These are phyloP conservation scores for Xylogone sp. DNA, from an alignment of 2,329 filamentous ascomycete genomes.

Conservation along the genomic window DNA sequence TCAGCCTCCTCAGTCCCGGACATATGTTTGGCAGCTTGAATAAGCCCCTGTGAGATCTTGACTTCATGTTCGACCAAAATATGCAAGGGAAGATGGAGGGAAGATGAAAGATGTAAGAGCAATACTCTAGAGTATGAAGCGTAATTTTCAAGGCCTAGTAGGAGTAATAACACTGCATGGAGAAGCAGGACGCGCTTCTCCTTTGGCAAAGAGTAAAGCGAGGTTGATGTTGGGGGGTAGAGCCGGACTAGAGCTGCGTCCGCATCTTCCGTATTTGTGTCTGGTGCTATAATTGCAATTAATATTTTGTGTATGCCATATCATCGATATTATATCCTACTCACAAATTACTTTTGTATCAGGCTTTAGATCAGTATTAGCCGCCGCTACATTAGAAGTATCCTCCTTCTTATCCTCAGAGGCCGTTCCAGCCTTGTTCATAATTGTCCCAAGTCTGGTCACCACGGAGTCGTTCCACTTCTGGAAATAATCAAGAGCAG, in stretches of 20 bases:
- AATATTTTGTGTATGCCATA: neutral
- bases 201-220: constrained; percentile 54
- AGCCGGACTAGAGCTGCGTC: constrained; percentile 45
- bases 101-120: constrained; percentile 66
- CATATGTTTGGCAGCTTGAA: constrained; percentile 70
- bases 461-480: constrained; percentile 75
- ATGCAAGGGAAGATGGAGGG: constrained; percentile 62
- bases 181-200: constrained; percentile 65
- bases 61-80: constrained; percentile 68
- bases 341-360: constrained; percentile 25
- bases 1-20: constrained; percentile 67
- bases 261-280: constrained; percentile 40
- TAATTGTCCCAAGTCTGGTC: constrained; percentile 65
- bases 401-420: constrained; percentile 24
- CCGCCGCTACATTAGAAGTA: constrained; percentile 24
- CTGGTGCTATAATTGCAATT: constrained; percentile 23
- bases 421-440: constrained; percentile 49
- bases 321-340: constrained; percentile 7
- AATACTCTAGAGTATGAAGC: constrained; percentile 69
- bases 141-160: constrained; percentile 77
- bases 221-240: constrained; percentile 57
- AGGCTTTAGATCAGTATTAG: constrained; percentile 8
- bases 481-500: constrained; percentile 67
- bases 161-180: constrained; percentile 66
- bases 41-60: constrained; percentile 69